phyloP scores from a whole-genome alignment of 305 asterid genomes.

The Solanum hybrid region DNA sequence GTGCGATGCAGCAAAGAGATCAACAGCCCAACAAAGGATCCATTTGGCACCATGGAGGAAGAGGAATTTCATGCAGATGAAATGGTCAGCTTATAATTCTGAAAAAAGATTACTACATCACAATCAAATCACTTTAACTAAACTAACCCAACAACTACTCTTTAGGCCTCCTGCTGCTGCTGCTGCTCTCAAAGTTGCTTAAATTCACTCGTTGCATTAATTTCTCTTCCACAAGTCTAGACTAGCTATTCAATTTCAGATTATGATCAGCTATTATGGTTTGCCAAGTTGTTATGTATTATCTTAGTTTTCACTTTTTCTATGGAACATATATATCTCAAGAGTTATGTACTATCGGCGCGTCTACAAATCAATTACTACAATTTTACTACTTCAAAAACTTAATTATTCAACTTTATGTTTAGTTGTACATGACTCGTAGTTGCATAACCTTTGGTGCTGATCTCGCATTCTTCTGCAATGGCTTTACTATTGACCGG shows the following conservation, averaged over 20 bases:
- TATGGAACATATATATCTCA: neutral
- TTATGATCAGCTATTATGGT: neutral
- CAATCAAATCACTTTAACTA: neutral
- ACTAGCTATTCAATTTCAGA: neutral
- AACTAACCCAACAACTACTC: neutral
- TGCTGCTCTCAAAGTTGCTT: slow-evolving; percentile 1
- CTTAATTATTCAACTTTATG: neutral
- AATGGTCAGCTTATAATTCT: slow-evolving; percentile 33
- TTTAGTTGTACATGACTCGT: neutral
- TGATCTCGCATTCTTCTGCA: neutral
- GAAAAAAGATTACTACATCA: neutral
- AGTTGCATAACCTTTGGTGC: neutral
- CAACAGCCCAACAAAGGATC: slow-evolving; percentile 30
- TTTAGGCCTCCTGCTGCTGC: neutral
- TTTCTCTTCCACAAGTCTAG: neutral
- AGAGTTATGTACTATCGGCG: neutral
- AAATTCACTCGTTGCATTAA: neutral
- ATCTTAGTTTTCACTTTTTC: neutral
- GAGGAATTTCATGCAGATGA: slow-evolving; percentile 42
- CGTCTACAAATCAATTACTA: neutral
- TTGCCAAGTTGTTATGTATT: neutral
- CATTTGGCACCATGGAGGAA: slow-evolving; percentile 54
- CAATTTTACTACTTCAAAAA: neutral
- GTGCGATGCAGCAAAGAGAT: slow-evolving; percentile 49
- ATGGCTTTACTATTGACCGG: neutral